Conservation (phyloP, 192 early-diverging fungal species). For the Phlyctochytrium bullatum region DNA sequence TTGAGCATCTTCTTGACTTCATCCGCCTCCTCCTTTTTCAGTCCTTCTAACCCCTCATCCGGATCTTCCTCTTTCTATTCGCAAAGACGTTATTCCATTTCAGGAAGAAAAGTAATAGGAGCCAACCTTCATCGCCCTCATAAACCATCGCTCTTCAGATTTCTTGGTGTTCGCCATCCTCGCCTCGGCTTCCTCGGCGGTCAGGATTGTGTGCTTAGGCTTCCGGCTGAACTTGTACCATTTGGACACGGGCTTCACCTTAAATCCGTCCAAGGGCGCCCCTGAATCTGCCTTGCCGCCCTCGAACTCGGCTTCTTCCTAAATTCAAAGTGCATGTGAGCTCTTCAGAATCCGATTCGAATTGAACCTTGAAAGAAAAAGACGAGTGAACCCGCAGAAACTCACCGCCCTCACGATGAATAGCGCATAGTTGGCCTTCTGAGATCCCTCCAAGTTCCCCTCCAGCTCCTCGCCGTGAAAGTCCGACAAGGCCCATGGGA, state of each 20-base stretch:
- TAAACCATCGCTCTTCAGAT: constrained; percentile 25
- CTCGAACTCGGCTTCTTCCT: no score
- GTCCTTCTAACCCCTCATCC: not conserved
- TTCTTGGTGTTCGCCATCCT: constrained; percentile 30
- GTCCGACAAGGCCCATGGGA: constrained; percentile 43
- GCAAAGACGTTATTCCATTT: not conserved
- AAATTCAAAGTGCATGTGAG: not conserved
- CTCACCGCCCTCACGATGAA: constrained; percentile 26
- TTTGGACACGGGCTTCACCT: constrained; percentile 41
- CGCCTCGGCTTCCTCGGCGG: constrained; percentile 51
- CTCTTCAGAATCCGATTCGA: not conserved
- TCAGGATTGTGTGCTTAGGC: constrained; percentile 43
- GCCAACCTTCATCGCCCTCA: constrained; percentile 29
- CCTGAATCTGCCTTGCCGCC: not conserved
- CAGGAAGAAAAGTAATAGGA: not conserved
- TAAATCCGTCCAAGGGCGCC: constrained; percentile 29
- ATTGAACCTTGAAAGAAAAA: not conserved
- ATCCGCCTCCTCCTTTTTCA: constrained; percentile 14
- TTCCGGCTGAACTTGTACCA: constrained; percentile 47
- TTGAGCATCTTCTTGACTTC: constrained; percentile 7
- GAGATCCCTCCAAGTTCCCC: constrained; percentile 34
- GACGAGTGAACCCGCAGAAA: not conserved
- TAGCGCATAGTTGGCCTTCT: constrained; percentile 31
- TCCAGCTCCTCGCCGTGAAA: constrained; percentile 20
- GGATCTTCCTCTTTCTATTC: constrained; percentile 5